Evolutionary conservation across 257 asterid genomes (phyloP).

Genomic region (Solanum lycopersicoides): DNA sequence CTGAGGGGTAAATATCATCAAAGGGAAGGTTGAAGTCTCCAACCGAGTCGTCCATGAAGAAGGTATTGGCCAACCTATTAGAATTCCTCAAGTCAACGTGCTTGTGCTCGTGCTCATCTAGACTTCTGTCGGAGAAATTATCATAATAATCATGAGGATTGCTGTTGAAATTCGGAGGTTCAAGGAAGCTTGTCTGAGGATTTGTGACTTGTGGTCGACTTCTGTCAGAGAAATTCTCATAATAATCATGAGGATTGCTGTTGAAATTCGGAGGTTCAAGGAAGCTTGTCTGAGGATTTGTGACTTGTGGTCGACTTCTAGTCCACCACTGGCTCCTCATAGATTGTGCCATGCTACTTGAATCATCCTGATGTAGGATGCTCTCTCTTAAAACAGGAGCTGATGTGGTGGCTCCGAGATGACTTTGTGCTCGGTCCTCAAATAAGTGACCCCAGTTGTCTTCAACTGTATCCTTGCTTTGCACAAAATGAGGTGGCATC

Average conservation of each 20-base stretch:
- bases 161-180: conserved; percentile 58
- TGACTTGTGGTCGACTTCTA: conserved; percentile 21
- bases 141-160: conserved; percentile 18
- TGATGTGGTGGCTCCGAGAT: conserved; percentile 63
- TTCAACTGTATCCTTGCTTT: conserved; percentile 8
- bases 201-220: conserved; percentile 14
- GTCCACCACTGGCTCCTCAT: conserved; percentile 71
- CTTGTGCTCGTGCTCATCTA: conserved; percentile 27
- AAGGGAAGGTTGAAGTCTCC: conserved; percentile 67
- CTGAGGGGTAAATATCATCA: conserved; percentile 55
- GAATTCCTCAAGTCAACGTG: conserved; percentile 33
- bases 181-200: conserved; percentile 59
- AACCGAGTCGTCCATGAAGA: conserved; percentile 54
- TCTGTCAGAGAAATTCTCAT: conserved; percentile 39
- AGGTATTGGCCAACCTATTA: conserved; percentile 43
- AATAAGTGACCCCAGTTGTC: conserved; percentile 45
- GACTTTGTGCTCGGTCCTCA: conserved; percentile 33
- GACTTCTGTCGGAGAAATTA: conserved; percentile 32
- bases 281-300: conserved; percentile 51
- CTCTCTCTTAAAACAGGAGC: conserved; percentile 70
- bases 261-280: conserved; percentile 68
- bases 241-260: conserved; percentile 8
- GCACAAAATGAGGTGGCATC: conserved; percentile 26
- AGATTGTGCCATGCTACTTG: conserved; percentile 6
- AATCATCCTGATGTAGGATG: conserved; percentile 37